Base-by-base conservation (phyloP, 345 rosid species). In the Eutrema japonicum region DNA sequence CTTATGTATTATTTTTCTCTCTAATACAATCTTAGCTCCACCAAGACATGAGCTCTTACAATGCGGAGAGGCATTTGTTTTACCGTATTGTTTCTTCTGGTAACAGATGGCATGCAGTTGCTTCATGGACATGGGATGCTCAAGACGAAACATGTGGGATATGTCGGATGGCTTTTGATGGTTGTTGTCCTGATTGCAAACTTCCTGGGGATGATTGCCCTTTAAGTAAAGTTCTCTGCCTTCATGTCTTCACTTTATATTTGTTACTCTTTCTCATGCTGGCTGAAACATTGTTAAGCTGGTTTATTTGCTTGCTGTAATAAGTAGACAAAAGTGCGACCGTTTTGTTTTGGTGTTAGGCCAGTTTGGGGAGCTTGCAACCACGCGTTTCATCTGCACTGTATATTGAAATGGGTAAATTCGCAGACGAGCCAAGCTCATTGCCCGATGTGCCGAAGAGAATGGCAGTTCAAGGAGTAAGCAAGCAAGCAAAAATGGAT, bases 81-180 rank as follows among this genome's bases (percentile, higher is more conserved):
- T 27, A 50, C 43, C 64, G 46, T 11, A 37, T 22, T 66, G 10
- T 57, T 65, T 77, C 40, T 36, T 40, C 0, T 60, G 38, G 38
- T 27, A 57, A 65, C 42, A 91, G 99, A 82, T 95, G 96, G 93
- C 97, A 95, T 77, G 97, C 91, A 69, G 96, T 92, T 67, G 96
- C 89, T 70, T 88, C 96, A 54, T 92, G 97, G 97, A 90, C 92
- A 11, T 95, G 97, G 99, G 97, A 86, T 86, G 96, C 97, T 32
- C 93, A 88, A 80, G 97, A 92, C 63, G 97, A 92, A 82, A 87
- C 93, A 3, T 95, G 99, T 75, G 99, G 97, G 68, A 95, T 92
- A 54, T 95, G 99, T 77, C 83, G 96, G 69, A 89, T 95, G 96
- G 96, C 96, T 22, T 94, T 94, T 74, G 96, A 92, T 82, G 99